Conservation (phyloP, 2,329 filamentous ascomycete genomes). For the Lachnellula occidentalis region DNA sequence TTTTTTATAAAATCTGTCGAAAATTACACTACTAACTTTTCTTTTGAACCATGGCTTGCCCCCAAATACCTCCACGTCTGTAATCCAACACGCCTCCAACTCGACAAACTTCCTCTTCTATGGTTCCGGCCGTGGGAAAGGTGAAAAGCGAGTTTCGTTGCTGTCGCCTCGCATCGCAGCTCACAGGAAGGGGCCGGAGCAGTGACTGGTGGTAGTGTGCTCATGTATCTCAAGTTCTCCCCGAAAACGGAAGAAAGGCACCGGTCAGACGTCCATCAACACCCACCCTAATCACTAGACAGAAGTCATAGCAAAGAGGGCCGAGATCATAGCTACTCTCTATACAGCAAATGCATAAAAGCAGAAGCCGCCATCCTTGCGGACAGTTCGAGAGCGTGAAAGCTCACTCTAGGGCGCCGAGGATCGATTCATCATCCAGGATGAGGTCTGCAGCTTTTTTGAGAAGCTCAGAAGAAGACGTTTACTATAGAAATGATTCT, state of each 20-base stretch:
- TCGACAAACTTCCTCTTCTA: constrained; percentile 1
- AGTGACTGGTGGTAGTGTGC: too few relatives aligned
- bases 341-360: constrained; percentile 53
- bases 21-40: too few relatives aligned
- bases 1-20: too few relatives aligned
- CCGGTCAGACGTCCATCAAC: constrained; percentile 88
- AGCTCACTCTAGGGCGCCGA: constrained; percentile 86
- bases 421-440: constrained; percentile 93
- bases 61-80: neutral
- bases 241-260: constrained; percentile 53
- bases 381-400: constrained; percentile 55
- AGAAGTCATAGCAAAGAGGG: constrained; percentile 68
- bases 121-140: constrained; percentile 10
- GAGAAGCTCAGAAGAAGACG: constrained; percentile 86
- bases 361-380: constrained; percentile 52
- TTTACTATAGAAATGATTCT: constrained; percentile 99
- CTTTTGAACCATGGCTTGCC: neutral
- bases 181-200: too few relatives aligned
- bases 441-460: constrained; percentile 88
- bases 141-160: too few relatives aligned
- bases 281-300: constrained; percentile 74
- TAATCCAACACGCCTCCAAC: constrained; percentile 8
- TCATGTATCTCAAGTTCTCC: too few relatives aligned
- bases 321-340: constrained; percentile 94
- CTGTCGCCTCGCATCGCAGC: too few relatives aligned